phyloP scores from a whole-genome alignment of 1,139 yeast genomes.

The Yamadazyma taylorii region DNA sequence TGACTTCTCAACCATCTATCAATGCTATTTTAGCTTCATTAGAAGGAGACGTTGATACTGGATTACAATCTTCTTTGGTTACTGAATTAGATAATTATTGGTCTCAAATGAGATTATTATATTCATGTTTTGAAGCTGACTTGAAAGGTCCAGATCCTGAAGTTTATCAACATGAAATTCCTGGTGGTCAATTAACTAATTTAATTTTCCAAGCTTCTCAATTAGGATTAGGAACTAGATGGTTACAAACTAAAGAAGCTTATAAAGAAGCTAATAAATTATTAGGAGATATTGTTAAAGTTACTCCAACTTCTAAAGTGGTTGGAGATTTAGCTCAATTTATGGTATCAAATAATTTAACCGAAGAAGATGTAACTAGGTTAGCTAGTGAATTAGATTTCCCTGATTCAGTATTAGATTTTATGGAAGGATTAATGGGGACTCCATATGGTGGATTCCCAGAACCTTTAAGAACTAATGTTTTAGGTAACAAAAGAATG shows the following conservation, averaged over 20 bases:
- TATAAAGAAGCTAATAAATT: conserved; percentile 86
- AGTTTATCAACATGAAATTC: conserved; percentile 96
- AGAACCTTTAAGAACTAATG: conserved; percentile 91
- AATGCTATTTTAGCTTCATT: conserved; percentile 89
- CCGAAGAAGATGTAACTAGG: conserved; percentile 79
- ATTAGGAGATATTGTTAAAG: conserved; percentile 95
- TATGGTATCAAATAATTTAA: conserved; percentile 93
- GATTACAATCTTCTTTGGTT: conserved; percentile 64
- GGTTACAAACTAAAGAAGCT: conserved; percentile 94
- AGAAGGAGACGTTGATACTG: conserved; percentile 82
- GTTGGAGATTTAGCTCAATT: conserved; percentile 99
- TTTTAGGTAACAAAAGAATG: conserved; percentile 81
- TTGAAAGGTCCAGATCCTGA: conserved; percentile 99
- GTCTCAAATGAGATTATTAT: conserved; percentile 97
- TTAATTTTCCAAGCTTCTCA: conserved; percentile 98
- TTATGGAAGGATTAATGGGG: conserved; percentile 99
- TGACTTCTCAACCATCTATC: conserved; percentile 97
- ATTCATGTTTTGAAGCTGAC: conserved; percentile 97
- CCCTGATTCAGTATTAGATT: conserved; percentile 97
- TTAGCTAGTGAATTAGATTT: conserved; percentile 90
- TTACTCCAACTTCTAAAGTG: conserved; percentile 97
- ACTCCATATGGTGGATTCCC: conserved; percentile 99
- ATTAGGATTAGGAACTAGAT: conserved; percentile 93
- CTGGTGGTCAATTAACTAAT: conserved; percentile 99
- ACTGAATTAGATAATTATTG: conserved; percentile 90